A percentile compares a stretch with the other conserved stretches of the same genome.
Conservation (phyloP, 2,329 filamentous ascomycete genomes). For the Fusarium sp. region DNA sequence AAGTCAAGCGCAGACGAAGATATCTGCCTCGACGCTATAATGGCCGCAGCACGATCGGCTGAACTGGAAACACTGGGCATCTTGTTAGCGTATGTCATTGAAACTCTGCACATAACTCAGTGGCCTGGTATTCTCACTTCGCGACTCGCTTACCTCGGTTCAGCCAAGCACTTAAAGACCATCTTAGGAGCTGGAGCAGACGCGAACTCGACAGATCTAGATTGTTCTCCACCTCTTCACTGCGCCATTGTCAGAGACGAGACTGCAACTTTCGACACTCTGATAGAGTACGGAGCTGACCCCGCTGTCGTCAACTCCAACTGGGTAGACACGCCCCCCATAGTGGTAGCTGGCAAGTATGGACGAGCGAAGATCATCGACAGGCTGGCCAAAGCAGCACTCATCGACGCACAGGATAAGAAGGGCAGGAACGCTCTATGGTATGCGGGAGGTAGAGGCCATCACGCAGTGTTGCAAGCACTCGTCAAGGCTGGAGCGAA, state of each 20-base stretch:
- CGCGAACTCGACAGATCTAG: not conserved
- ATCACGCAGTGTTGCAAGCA: not conserved
- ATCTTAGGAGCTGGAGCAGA: not conserved
- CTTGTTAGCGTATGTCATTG: not conserved
- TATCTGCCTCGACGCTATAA: not conserved
- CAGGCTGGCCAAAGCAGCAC: not conserved
- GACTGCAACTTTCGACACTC: not conserved
- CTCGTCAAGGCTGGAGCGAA: not conserved
- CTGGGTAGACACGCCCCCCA: not conserved
- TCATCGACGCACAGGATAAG: not conserved
- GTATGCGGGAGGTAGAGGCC: not conserved
- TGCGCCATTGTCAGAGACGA: not conserved
- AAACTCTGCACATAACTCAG: not conserved
- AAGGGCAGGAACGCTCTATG: not conserved
- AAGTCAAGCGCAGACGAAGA: not conserved
- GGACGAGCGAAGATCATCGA: not conserved
- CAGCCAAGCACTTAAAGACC: not conserved
- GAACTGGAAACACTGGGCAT: not conserved
- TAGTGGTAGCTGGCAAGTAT: not conserved
- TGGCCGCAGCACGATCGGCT: not conserved
- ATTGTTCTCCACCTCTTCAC: not conserved
- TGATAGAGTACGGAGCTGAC: not conserved
- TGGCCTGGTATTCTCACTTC: not conserved
- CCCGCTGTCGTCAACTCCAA: not conserved
- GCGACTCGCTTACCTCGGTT: fast-evolving